Evolutionary conservation across 2,329 filamentous ascomycete species (phyloP).

Genomic region (Fusarium euwallaceae): DNA sequence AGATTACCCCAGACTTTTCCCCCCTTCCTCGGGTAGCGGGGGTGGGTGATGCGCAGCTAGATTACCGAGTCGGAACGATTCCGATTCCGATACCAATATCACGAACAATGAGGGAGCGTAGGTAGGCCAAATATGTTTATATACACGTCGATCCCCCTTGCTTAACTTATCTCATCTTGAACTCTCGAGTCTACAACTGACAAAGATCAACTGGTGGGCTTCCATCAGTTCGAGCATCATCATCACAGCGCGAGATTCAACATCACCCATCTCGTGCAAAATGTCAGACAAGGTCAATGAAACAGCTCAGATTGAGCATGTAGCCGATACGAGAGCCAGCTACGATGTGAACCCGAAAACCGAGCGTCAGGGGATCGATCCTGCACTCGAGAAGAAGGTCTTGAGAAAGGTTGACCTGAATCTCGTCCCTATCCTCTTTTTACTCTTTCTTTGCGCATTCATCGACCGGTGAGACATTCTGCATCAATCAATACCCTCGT

Average conservation of each 20-base stretch:
- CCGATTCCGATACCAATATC: neutral
- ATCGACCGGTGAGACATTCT: neutral
- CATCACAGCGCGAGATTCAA: too few species aligned
- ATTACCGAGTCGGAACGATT: slow-evolving; percentile 1
- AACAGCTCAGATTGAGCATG: neutral
- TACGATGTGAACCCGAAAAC: neutral
- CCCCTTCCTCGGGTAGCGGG: neutral
- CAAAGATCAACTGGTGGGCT: neutral
- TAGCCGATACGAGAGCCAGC: neutral
- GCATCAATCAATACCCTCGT: too few species aligned
- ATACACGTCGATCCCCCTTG: neutral
- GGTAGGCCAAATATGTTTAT: neutral
- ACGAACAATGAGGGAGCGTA: neutral
- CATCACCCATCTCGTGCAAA: neutral
- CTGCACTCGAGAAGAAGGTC: slow-evolving; percentile 5
- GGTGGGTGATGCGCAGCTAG: neutral
- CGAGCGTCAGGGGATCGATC: neutral
- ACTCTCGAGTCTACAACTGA: neutral
- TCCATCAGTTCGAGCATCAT: neutral
- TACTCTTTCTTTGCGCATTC: slow-evolving; percentile 12
- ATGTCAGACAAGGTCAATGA: slow-evolving; percentile 9
- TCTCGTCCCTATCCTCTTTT: slow-evolving; percentile 9
- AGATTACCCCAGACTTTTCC: neutral
- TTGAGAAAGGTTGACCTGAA: slow-evolving; percentile 5
- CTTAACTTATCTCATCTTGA: neutral